phyloP scores from a whole-genome alignment of 495 filamentous ascomycete genomes.

The Xanthoparmelia taractica region DNA sequence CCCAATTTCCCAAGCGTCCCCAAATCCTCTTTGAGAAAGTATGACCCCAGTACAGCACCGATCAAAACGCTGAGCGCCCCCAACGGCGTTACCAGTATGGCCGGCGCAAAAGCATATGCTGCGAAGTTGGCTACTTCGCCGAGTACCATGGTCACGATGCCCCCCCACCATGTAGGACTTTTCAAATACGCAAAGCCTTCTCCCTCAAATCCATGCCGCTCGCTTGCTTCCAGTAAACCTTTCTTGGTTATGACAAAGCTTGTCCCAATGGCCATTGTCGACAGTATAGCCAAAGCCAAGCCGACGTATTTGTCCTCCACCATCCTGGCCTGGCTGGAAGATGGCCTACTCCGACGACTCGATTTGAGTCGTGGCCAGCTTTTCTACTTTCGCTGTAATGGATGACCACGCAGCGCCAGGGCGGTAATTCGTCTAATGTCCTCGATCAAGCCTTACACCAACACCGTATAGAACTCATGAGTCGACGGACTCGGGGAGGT shows the following conservation, averaged over 20 bases:
- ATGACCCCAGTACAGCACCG: constrained; percentile 87
- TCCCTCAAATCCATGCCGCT: constrained; percentile 90
- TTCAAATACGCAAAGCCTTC: constrained; percentile 91
- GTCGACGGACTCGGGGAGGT: not conserved
- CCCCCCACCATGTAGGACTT: constrained; percentile 92
- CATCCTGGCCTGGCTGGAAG: constrained; percentile 17
- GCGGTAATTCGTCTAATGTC: not conserved
- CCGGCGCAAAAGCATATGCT: constrained; percentile 95
- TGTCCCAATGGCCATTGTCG: constrained; percentile 85
- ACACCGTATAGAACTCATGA: constrained; percentile 1
- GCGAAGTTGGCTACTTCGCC: constrained; percentile 95
- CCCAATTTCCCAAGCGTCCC: constrained; percentile 87
- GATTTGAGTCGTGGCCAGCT: not conserved
- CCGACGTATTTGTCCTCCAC: constrained; percentile 70
- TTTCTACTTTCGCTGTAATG: not conserved
- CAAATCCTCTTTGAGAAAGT: constrained; percentile 83
- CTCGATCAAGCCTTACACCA: not conserved
- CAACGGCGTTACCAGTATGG: constrained; percentile 90
- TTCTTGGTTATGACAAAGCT: constrained; percentile 95
- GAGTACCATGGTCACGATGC: constrained; percentile 73
- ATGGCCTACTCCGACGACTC: not conserved
- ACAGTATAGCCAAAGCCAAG: constrained; percentile 77
- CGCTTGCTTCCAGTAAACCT: constrained; percentile 82
- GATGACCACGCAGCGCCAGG: constrained; percentile 15
- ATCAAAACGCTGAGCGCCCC: constrained; percentile 91